A percentile compares a stretch with the other conserved stretches of the same genome.
Conservation (phyloP, 768 basidiomycete species). For the Rhodocollybia butyracea region DNA sequence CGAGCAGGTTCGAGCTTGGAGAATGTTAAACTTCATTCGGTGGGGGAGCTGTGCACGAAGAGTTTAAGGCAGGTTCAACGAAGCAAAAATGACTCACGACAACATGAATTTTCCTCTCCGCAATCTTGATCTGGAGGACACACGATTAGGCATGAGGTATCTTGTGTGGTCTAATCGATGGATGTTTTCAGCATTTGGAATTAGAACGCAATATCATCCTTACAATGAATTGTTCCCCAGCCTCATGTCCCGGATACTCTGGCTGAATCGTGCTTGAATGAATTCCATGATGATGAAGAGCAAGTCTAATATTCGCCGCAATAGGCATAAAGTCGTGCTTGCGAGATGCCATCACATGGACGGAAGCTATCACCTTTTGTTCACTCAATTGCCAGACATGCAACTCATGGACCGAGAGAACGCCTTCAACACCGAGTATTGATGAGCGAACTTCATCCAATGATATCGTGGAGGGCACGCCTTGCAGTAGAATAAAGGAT, state of each 20-base stretch:
- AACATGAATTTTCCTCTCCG: conserved; percentile 69
- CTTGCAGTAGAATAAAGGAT: conserved; percentile 93
- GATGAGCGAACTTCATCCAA: conserved; percentile 84
- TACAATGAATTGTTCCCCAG: conserved; percentile 52
- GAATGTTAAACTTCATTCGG: conserved; percentile 34
- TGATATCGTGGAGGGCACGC: conserved; percentile 85
- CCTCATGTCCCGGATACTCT: conserved; percentile 55
- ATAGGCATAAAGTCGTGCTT: conserved; percentile 90
- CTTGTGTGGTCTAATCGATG: conserved; percentile 40
- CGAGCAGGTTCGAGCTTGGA: no score
- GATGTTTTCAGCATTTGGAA: background rate
- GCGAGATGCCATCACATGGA: conserved; percentile 85
- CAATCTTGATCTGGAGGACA: conserved; percentile 72
- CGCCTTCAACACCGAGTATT: conserved; percentile 81
- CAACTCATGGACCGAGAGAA: conserved; percentile 85
- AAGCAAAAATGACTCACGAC: conserved; percentile 51
- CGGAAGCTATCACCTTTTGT: conserved; percentile 90
- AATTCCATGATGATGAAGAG: conserved; percentile 87
- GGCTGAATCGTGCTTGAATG: conserved; percentile 96
- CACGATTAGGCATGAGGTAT: conserved; percentile 65
- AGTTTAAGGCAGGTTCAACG: background rate
- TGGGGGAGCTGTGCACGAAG: conserved; percentile 40
- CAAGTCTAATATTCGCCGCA: conserved; percentile 78
- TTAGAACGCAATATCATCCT: conserved; percentile 4
- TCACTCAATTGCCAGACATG: conserved; percentile 99